phyloP scores from a whole-genome alignment of 2,329 filamentous ascomycete genomes.

The Botryotinia globosa region DNA sequence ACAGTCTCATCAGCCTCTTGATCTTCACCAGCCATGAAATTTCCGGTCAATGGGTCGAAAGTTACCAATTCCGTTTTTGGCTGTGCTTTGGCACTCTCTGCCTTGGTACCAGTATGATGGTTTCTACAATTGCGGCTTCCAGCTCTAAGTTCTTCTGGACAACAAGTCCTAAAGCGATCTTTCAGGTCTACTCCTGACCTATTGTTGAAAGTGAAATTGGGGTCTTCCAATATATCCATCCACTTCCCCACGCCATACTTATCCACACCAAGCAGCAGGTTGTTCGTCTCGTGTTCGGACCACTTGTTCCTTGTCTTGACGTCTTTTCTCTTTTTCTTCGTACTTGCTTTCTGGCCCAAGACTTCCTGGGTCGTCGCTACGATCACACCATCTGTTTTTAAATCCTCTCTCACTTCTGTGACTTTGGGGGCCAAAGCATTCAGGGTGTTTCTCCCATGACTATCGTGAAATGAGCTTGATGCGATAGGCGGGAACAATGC shows the following conservation, averaged over 20 bases:
- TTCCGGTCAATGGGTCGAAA: slow-evolving; percentile 52
- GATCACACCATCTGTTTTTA: not conserved
- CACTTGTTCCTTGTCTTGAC: slow-evolving; percentile 60
- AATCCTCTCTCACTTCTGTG: slow-evolving; percentile 22
- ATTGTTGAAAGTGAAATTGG: slow-evolving; percentile 58
- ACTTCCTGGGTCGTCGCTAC: not conserved
- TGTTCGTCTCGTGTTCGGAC: slow-evolving; percentile 63
- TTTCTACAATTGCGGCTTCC: slow-evolving; percentile 35
- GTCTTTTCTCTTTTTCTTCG: slow-evolving; percentile 46
- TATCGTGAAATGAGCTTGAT: slow-evolving; percentile 53
- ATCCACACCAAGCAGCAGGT: slow-evolving; percentile 58
- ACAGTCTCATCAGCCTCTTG: slow-evolving; percentile 23
- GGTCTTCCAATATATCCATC: slow-evolving; percentile 62
- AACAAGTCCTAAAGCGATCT: slow-evolving; percentile 65
- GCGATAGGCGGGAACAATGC: slow-evolving; percentile 62
- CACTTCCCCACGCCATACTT: slow-evolving; percentile 64
- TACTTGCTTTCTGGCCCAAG: slow-evolving; percentile 42
- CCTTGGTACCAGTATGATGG: not conserved
- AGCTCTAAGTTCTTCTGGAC: slow-evolving; percentile 56
- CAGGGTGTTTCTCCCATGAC: slow-evolving; percentile 42
- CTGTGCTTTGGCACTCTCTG: slow-evolving; percentile 14
- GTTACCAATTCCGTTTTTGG: slow-evolving; percentile 42
- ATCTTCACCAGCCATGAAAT: slow-evolving; percentile 45
- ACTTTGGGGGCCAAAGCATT: slow-evolving; percentile 33
- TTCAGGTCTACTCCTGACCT: slow-evolving; percentile 62